Conservation (phyloP, 768 basidiomycete genomes). For the Boletus rubescentipes region DNA sequence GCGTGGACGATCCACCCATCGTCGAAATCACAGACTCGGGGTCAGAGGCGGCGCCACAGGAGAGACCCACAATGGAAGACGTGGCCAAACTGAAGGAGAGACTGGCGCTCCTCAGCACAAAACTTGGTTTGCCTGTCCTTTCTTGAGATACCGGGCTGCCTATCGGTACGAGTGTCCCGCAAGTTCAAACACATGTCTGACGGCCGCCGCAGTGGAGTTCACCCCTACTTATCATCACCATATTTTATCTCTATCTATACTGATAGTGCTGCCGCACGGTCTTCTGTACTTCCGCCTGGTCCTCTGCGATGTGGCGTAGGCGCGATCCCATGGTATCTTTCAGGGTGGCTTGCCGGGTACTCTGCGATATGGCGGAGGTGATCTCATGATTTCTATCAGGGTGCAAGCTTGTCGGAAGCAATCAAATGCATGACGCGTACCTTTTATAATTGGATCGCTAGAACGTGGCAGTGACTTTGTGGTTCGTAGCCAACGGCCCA, state of each 20-base stretch:
- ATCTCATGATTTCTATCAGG: not conserved
- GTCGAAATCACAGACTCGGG: constrained; percentile 42
- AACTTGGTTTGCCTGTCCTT: constrained; percentile 33
- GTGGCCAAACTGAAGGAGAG: constrained; percentile 39
- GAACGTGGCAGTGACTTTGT: not conserved
- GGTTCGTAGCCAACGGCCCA: not conserved
- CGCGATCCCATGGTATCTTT: not conserved
- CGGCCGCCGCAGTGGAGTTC: not conserved
- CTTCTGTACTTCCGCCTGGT: not conserved
- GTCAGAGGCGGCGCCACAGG: constrained; percentile 14
- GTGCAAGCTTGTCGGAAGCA: not conserved
- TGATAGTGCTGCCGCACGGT: constrained; percentile 2
- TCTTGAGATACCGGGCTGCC: not conserved
- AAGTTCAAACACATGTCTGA: not conserved
- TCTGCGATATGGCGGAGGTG: too few species aligned
- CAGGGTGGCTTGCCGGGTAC: not conserved
- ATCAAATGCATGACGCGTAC: not conserved
- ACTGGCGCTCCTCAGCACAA: constrained; percentile 30
- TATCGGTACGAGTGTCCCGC: not conserved
- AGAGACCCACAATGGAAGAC: constrained; percentile 39
- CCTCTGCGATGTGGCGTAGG: not conserved
- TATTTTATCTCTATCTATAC: not conserved
- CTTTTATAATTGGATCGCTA: not conserved
- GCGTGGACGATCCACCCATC: constrained; percentile 29
- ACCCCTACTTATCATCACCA: not conserved